Evolutionary conservation across 1,284 basidiomycete species (phyloP).

Genomic region (Trichosporon ovoides): DNA sequence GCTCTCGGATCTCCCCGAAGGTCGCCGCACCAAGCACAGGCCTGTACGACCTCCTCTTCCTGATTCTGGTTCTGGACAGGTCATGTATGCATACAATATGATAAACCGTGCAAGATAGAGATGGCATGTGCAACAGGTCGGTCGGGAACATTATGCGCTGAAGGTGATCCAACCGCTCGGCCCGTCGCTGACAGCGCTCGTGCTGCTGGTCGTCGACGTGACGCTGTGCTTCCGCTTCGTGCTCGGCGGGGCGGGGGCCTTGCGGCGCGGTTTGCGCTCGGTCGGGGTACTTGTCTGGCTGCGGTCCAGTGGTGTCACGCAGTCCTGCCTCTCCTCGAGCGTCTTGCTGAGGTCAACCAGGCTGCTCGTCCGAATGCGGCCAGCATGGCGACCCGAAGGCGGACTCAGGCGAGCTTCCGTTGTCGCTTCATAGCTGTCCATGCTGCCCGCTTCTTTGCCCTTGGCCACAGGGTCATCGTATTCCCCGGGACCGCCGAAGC

Average conservation of each 20-base stretch:
- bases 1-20: too few species aligned
- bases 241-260: slow-evolving; percentile 36
- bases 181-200: slow-evolving; percentile 6
- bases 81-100: neutral
- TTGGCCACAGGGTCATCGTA: neutral
- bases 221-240: slow-evolving; percentile 22
- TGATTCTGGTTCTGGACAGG: too few species aligned
- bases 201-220: neutral
- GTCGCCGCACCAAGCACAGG: too few species aligned
- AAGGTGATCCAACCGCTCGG: slow-evolving; percentile 38
- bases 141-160: slow-evolving; percentile 5
- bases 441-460: neutral
- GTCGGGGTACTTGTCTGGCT: slow-evolving; percentile 13
- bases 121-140: neutral
- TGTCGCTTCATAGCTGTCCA: slow-evolving; percentile 2
- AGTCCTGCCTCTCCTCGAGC: slow-evolving; percentile 9
- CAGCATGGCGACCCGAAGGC: slow-evolving; percentile 3
- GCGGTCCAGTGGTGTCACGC: slow-evolving; percentile 14
- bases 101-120: too few species aligned
- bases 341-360: slow-evolving; percentile 40
- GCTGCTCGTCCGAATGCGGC: slow-evolving; percentile 37
- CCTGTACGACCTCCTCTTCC: too few species aligned
- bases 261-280: slow-evolving; percentile 14
- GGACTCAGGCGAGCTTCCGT: neutral
- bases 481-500: neutral